Evolutionary conservation across 371 early-diverging fungal genomes (phyloP), one percentile per base, ranked within the genome.

Genomic region (Syncephalastrum monosporum): DNA sequence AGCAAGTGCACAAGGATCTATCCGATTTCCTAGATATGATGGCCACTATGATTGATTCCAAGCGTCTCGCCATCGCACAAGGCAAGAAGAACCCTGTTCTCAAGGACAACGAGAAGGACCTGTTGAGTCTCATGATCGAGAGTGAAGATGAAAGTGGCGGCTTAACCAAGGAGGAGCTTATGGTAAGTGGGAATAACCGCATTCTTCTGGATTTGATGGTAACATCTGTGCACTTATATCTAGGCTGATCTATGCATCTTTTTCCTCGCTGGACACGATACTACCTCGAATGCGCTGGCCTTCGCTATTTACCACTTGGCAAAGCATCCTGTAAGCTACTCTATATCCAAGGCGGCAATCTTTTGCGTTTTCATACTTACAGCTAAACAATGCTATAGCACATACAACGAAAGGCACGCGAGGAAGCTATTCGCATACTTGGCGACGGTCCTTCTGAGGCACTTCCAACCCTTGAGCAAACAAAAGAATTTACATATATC

Each of bases 91-190:
- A 21, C n/a, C 42, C 45, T 17, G 16, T 5, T 25, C 10, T 25
- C 8, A 44, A 44, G 14, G 54, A 54, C 4, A 44, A n/a, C 21
- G 75, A 77, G 43, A 75, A 67, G 15, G 83, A 83, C 46, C 52
- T 83, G 47, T 63, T 83, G 23, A 74, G 82, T 0, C 63, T 85
- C 56, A 77, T 85, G 82, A 65, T 83, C 43, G 77, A 81, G 57
- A 64, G 70, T 49, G 44, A 59, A 14, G 69, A 67, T 6, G 73
- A 60, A 21, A 68, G 60, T 3, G 60, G 47, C 16, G 38, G 6
- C 17, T 16, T 75, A 43, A 48, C 77, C 6, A 64, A 72, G 47
- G 77, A 76, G 48, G 80, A 81, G 41, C 43, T 71, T 3, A 17
- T 19, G 47, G 55, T 55, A 55, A 44, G 41, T 5, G 17, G 3